phyloP scores from a whole-genome alignment of 75 land plant species.

The Picea glauca region DNA sequence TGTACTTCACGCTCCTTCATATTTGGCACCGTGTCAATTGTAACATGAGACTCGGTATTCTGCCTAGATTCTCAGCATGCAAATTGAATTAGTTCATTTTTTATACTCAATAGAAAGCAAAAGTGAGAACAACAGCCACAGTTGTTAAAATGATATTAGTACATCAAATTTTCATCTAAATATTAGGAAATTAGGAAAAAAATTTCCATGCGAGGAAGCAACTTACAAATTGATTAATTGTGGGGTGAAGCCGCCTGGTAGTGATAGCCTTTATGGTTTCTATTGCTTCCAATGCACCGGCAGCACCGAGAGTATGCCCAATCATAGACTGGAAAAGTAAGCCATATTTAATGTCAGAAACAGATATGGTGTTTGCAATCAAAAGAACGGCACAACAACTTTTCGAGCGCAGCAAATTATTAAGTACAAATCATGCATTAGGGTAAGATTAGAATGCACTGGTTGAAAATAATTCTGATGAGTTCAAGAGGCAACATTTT shows the following conservation, averaged over 20 bases:
- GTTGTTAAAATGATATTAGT: background rate
- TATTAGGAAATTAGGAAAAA: background rate
- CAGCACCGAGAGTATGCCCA: conserved; percentile 59
- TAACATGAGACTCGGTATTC: conserved; percentile 45
- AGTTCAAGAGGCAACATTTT: too few species aligned
- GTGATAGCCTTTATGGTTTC: conserved; percentile 58
- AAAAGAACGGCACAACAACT: background rate
- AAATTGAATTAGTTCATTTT: too few species aligned
- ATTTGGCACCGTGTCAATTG: conserved; percentile 54
- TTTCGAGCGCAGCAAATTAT: background rate
- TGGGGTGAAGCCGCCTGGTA: conserved; percentile 59
- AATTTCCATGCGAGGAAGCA: background rate
- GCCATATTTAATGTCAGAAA: background rate
- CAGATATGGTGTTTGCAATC: background rate
- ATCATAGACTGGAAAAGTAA: conserved; percentile 46
- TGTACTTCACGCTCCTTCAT: conserved; percentile 48
- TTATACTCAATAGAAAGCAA: too few species aligned
- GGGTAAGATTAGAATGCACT: too few species aligned
- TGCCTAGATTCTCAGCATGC: conserved; percentile 11
- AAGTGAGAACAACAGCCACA: too few species aligned
- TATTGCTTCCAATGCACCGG: conserved; percentile 60
- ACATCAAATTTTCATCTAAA: background rate
- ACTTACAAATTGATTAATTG: conserved; percentile 51
- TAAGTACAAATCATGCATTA: too few species aligned
- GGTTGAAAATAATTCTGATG: too few species aligned